phyloP scores from a whole-genome alignment of 2,329 filamentous ascomycete species.

The Fusarium vanettenii region DNA sequence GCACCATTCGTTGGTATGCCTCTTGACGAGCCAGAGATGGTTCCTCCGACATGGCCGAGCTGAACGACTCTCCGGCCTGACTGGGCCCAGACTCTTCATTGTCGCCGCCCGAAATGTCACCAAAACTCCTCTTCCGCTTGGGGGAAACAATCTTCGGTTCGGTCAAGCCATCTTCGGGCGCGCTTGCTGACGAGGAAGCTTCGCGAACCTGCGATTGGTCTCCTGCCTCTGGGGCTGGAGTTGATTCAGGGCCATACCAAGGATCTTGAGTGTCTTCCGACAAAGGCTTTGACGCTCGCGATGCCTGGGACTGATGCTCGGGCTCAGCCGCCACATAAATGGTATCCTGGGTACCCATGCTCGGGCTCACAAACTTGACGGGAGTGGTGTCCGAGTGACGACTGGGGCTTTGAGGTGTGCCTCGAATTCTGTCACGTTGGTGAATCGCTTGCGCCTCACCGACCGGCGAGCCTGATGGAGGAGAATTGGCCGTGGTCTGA shows the following conservation, averaged over 20 bases:
- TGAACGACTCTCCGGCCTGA: slow-evolving; percentile 15
- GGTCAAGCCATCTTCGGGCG: background rate
- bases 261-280: background rate
- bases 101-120: slow-evolving; percentile 9
- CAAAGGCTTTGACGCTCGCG: background rate
- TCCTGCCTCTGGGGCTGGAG: background rate
- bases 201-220: background rate
- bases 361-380: background rate
- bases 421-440: background rate
- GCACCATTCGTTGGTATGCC: slow-evolving; percentile 50
- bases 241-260: background rate
- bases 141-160: background rate
- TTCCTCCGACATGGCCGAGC: slow-evolving; percentile 19
- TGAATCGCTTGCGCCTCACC: background rate
- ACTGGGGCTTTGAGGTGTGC: background rate
- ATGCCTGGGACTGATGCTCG: background rate
- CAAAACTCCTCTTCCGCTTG: slow-evolving; percentile 36
- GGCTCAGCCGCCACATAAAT: background rate
- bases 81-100: background rate
- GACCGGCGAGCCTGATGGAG: slow-evolving; percentile 9
- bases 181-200: background rate
- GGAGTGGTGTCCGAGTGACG: background rate
- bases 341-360: slow-evolving; percentile 18
- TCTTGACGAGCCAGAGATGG: slow-evolving; percentile 44
- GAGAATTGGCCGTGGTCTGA: slow-evolving; percentile 28